Conservation (phyloP, 495 filamentous ascomycete species). For the Aspergillus hancockii region DNA sequence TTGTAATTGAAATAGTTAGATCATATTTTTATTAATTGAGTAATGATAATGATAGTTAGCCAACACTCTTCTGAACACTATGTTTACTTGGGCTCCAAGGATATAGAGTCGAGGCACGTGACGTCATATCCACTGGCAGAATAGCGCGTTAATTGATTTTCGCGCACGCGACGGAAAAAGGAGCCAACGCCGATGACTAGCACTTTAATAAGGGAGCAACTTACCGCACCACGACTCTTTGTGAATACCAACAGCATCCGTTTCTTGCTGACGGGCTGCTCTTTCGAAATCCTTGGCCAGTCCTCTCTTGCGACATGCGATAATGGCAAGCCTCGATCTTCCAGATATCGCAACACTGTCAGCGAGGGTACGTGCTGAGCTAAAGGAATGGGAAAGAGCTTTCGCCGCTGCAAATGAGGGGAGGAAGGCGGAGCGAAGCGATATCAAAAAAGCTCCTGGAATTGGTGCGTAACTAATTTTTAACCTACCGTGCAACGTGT, state of each 20-base stretch:
- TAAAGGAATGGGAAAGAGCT: slow-evolving; percentile 84
- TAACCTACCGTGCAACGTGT: neutral
- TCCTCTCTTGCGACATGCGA: slow-evolving; percentile 22
- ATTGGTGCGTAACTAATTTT: slow-evolving; percentile 61
- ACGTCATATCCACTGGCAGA: slow-evolving; percentile 21
- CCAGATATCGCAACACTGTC: slow-evolving; percentile 31
- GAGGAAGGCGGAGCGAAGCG: slow-evolving; percentile 74
- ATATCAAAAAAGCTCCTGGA: slow-evolving; percentile 80
- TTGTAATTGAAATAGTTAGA: neutral
- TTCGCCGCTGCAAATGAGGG: slow-evolving; percentile 72
- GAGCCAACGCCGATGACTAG: slow-evolving; percentile 1
- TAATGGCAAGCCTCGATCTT: slow-evolving; percentile 32
- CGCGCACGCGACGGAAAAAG: slow-evolving; percentile 21
- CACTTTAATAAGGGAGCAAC: neutral
- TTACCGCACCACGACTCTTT: neutral
- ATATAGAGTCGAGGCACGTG: slow-evolving; percentile 17
- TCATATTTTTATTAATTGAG: neutral
- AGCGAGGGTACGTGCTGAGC: slow-evolving; percentile 60
- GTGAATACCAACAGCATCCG: neutral
- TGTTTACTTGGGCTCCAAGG: neutral
- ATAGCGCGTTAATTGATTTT: slow-evolving; percentile 33
- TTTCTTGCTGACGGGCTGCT: neutral
- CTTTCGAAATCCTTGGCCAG: neutral
- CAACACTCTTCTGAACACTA: neutral
- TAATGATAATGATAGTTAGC: neutral